Percentiles rank a stretch among this genome's conserved stretches.
Evolutionary conservation across 768 basidiomycete species (phyloP).

Genomic region (Kwoniella mangroviensis): DNA sequence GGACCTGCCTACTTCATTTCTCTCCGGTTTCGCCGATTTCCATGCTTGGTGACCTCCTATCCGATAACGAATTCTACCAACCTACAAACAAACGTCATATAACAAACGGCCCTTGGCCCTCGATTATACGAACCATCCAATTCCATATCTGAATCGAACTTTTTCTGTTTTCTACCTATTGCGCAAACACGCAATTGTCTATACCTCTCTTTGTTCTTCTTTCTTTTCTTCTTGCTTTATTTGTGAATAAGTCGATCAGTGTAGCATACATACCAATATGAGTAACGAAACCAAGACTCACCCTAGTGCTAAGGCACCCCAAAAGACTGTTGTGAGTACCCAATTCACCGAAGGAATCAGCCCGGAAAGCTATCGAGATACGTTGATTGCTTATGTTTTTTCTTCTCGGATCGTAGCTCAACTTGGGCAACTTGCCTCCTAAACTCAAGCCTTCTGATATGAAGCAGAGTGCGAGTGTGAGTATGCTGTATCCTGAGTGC

Average conservation of each 20-base stretch:
- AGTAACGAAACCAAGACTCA: constrained; percentile 32
- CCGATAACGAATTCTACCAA: neutral
- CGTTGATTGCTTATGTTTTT: constrained; percentile 3
- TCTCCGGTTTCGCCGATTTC: constrained; percentile 4
- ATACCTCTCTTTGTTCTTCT: neutral
- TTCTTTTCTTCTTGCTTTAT: neutral
- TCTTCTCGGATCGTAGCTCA: constrained; percentile 49
- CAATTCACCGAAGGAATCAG: neutral
- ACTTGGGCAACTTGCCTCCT: constrained; percentile 59
- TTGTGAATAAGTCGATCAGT: neutral
- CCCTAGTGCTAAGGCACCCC: constrained; percentile 48
- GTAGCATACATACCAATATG: constrained; percentile 12
- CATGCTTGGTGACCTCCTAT: neutral
- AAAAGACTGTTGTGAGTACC: constrained; percentile 49
- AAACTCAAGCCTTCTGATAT: constrained; percentile 57
- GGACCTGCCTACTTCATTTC: constrained; percentile 1
- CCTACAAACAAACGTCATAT: constrained; percentile 2
- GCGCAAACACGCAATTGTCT: neutral
- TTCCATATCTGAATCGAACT: constrained; percentile 8
- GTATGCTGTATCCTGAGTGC: constrained; percentile 4
- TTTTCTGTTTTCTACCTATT: neutral
- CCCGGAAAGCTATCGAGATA: neutral
- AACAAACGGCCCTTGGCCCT: neutral
- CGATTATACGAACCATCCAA: neutral
- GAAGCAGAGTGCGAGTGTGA: constrained; percentile 48